Percentiles rank a stretch among this genome's conserved stretches.
Conservation (phyloP, 129 eudicot genomes). For the Lactuca sativa region DNA sequence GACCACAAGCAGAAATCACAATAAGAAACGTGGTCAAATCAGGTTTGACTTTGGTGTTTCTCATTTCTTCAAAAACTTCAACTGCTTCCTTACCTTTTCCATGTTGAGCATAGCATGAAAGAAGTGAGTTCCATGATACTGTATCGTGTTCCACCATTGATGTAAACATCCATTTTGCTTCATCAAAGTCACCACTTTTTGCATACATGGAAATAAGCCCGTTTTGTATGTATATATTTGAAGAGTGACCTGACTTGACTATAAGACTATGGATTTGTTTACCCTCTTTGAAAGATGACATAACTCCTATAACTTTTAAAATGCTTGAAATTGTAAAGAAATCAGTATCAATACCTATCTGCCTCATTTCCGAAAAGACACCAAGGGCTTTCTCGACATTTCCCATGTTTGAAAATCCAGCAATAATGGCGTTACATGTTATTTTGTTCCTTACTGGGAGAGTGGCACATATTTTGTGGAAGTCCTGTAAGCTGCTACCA, state of each 20-base stretch:
- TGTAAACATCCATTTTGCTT: constrained; percentile 43
- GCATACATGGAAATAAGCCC: constrained; percentile 72
- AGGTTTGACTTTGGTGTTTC: constrained; percentile 38
- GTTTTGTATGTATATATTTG: constrained; percentile 45
- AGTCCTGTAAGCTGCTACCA: constrained; percentile 40
- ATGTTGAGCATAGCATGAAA: constrained; percentile 58
- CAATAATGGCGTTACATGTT: constrained; percentile 62
- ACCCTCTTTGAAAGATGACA: constrained; percentile 47
- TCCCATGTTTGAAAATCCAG: constrained; percentile 63
- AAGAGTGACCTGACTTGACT: constrained; percentile 39
- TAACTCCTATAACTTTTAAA: constrained; percentile 46
- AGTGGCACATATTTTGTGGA: constrained; percentile 41
- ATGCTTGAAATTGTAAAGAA: constrained; percentile 48
- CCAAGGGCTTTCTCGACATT: constrained; percentile 38
- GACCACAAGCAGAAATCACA: constrained; percentile 69
- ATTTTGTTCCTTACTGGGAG: constrained; percentile 45
- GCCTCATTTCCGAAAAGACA: constrained; percentile 54
- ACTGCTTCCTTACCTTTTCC: constrained; percentile 54
- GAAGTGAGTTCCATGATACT: constrained; percentile 65
- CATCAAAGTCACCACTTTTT: constrained; percentile 47
- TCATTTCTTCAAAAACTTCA: constrained; percentile 60
- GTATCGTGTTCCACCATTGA: constrained; percentile 43
- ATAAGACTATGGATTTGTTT: constrained; percentile 46
- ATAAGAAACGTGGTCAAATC: constrained; percentile 50
- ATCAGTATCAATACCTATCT: constrained; percentile 42